Evolutionary conservation across 768 basidiomycete species (phyloP), one percentile per base, ranked within the genome.

Genomic region (Amanita pallidorosea): DNA sequence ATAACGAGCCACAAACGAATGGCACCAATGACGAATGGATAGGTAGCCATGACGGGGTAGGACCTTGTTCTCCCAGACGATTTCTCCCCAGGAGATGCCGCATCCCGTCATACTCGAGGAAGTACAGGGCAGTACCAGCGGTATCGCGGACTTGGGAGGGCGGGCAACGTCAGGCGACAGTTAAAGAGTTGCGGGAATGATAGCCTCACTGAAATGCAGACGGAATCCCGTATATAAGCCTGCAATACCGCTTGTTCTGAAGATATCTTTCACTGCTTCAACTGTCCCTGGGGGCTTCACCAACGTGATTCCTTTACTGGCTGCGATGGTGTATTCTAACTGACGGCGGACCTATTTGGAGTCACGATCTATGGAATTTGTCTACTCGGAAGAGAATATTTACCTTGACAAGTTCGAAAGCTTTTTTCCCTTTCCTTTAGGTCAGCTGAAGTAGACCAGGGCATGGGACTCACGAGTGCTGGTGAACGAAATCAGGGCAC

Each of bases 351-450:
- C 85, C 90, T 92, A 60, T n/a, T 8, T 18, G 18, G 36, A 27
- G 51, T 8, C 38, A 38, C 42, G 6, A 23, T 49, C 9, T 18
- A 2, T 12, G 22, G 13, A 4, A 22, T 40, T 31, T 18, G 11
- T 18, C 22, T 17, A 43, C 8, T 27, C 25, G 47, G 49, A 29
- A 49, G 49, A 54, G 12, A 22, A 54, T 42, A 52, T 67, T 53
- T 53, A 92, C 91, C 76, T 97, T 97, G 62, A 97, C 90, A 35
- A 97, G 84, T 66, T 97, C 93, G 60, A 97, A 97, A 43, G 93
- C 88, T 75, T 53, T 17, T n/a, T 54, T n/a, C n/a, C 31, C 11
- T 35, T 46, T 52, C 42, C 41, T 38, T 41, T 51, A 47, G 29
- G 25, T 15, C 23, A 43, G 34, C 18, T 34, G 25, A 20, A n/a